These are phyloP conservation scores for Colletotrichum costaricense DNA, from an alignment of 2,329 filamentous ascomycete species.

Conservation along the genomic window DNA sequence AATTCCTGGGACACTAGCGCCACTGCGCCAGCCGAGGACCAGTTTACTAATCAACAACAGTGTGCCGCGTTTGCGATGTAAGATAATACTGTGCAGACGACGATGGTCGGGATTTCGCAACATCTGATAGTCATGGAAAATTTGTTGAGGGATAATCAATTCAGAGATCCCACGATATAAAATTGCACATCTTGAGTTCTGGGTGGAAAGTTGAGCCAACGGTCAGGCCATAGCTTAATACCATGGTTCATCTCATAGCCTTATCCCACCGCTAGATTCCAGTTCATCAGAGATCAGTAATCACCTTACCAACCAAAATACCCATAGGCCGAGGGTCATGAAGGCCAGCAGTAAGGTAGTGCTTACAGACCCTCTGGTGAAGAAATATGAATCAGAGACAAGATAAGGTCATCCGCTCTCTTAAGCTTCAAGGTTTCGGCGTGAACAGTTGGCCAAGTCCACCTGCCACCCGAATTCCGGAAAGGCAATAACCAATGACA, in stretches of 20 bases:
- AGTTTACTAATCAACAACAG: background rate
- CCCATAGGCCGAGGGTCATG: background rate
- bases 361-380: background rate
- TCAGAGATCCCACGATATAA: no score
- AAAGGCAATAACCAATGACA: background rate
- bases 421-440: background rate
- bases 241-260: background rate
- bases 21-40: background rate
- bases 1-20: background rate
- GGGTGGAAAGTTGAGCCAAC: no score
- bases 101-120: background rate
- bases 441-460: background rate
- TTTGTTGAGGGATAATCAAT: no score
- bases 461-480: background rate
- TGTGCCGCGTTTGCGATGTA: background rate
- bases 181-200: no score
- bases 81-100: background rate
- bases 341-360: background rate
- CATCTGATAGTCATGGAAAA: background rate
- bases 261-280: background rate
- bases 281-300: background rate
- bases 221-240: background rate
- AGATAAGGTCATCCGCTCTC: background rate
- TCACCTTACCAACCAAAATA: background rate
- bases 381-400: no score